Evolutionary conservation across 306 rosid species (phyloP).

Genomic region (Glycine latifolia): DNA sequence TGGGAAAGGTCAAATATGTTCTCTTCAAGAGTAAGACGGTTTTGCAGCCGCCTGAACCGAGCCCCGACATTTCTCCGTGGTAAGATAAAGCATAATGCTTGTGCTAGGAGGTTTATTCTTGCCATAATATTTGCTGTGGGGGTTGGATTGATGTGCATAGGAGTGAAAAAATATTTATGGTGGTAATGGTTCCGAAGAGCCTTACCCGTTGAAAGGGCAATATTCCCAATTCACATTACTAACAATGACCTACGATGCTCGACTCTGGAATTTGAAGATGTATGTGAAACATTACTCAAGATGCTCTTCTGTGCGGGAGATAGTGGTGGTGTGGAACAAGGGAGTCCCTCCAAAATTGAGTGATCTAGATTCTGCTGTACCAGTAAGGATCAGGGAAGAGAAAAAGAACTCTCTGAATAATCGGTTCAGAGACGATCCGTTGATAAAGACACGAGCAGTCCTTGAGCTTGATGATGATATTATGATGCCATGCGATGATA

Average conservation of each 20-base stretch:
- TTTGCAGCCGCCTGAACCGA: conserved; percentile 87
- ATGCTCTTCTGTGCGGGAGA: conserved; percentile 91
- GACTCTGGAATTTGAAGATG: conserved; percentile 96
- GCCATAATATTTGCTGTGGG: conserved; percentile 64
- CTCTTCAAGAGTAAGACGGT: conserved; percentile 71
- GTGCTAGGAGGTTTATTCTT: conserved; percentile 84
- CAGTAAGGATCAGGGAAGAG: conserved; percentile 83
- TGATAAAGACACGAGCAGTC: conserved; percentile 89
- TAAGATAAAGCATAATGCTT: conserved; percentile 73
- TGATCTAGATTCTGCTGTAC: conserved; percentile 90
- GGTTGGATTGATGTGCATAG: conserved; percentile 78
- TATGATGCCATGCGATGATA: conserved; percentile 96
- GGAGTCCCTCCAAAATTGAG: conserved; percentile 78
- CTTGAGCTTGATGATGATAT: conserved; percentile 99
- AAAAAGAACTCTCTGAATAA: conserved; percentile 85
- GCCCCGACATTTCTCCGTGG: conserved; percentile 72
- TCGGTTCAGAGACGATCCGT: conserved; percentile 75
- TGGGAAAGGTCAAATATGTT: conserved; percentile 77
- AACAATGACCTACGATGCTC: conserved; percentile 97
- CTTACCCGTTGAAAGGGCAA: conserved; percentile 75
- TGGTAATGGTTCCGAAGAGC: conserved; percentile 92
- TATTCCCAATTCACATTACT: conserved; percentile 91
- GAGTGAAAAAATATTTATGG: conserved; percentile 79
- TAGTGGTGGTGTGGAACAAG: conserved; percentile 98
- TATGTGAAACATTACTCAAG: conserved; percentile 91